phyloP scores from a whole-genome alignment of 1,139 yeast species.

The Keqinozyma sinolaborantium region DNA sequence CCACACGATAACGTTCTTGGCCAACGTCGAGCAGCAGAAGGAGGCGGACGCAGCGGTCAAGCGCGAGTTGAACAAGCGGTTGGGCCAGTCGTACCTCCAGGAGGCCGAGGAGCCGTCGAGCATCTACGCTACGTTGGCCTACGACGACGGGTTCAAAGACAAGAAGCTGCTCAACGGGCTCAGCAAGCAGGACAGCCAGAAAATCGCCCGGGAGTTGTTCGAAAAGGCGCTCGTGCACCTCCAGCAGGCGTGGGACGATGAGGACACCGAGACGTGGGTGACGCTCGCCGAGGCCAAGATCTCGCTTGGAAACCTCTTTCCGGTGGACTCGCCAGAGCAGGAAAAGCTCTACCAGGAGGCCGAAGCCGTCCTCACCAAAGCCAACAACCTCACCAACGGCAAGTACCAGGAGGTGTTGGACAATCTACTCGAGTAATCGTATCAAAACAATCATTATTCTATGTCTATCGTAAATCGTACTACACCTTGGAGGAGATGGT shows the following conservation, averaged over 20 bases:
- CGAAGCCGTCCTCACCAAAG: conserved; percentile 55
- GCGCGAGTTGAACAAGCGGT: conserved; percentile 34
- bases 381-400: conserved; percentile 76
- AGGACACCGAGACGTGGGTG: conserved; percentile 80
- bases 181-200: conserved; percentile 41
- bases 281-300: conserved; percentile 82
- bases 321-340: conserved; percentile 63
- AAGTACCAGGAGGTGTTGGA: conserved; percentile 60
- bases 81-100: conserved; percentile 62
- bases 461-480: conserved; percentile 8
- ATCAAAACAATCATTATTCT: too few relatives aligned
- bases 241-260: conserved; percentile 58
- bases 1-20: conserved; percentile 43
- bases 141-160: conserved; percentile 52
- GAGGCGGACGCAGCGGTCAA: conserved; percentile 9
- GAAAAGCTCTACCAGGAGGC: conserved; percentile 64
- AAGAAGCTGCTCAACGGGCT: conserved; percentile 36
- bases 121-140: conserved; percentile 53
- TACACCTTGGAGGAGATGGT: conserved; percentile 31
- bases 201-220: conserved; percentile 47
- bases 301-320: conserved; percentile 69
- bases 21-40: conserved; percentile 19
- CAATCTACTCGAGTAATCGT: conserved; percentile 21
- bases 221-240: conserved; percentile 57
- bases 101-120: conserved; percentile 60